Percentiles rank a stretch among this genome's conserved stretches.
Evolutionary conservation across 1,139 yeast genomes (phyloP).

Genomic region (Candida labiduridarum): DNA sequence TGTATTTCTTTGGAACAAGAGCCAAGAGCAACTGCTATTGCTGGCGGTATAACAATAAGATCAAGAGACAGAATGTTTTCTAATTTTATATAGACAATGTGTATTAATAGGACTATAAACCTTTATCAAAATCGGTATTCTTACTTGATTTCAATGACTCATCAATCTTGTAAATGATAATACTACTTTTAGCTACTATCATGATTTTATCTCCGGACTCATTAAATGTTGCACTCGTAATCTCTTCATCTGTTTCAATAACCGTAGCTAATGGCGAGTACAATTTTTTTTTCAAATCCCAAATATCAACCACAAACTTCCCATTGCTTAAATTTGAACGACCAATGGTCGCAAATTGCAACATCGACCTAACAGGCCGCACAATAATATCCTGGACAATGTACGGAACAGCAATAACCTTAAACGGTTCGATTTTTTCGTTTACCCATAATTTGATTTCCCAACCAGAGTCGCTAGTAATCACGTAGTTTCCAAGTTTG

Average conservation of each 20-base stretch:
- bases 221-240: slow-evolving; percentile 22
- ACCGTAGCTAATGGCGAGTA: slow-evolving; percentile 38
- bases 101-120: slow-evolving; percentile 7
- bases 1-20: slow-evolving; percentile 65
- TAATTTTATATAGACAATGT: slow-evolving; percentile 30
- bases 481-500: slow-evolving; percentile 11
- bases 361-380: slow-evolving; percentile 38
- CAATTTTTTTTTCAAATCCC: slow-evolving; percentile 50
- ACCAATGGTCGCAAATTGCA: slow-evolving; percentile 54
- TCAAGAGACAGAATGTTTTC: slow-evolving; percentile 53
- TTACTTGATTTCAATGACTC: slow-evolving; percentile 5
- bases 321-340: slow-evolving; percentile 27
- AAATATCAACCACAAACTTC: slow-evolving; percentile 46
- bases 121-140: slow-evolving; percentile 13
- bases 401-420: slow-evolving; percentile 35
- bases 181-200: slow-evolving; percentile 6
- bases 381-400: slow-evolving; percentile 45
- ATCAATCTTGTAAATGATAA: slow-evolving; percentile 10
- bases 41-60: slow-evolving; percentile 58
- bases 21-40: slow-evolving; percentile 37
- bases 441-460: slow-evolving; percentile 28
- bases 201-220: slow-evolving; percentile 20
- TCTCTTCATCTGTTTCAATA: slow-evolving; percentile 6
- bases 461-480: slow-evolving; percentile 36
- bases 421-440: slow-evolving; percentile 3